Evolutionary conservation across 1,139 yeast species (phyloP), one percentile per base, ranked within the genome.

Genomic region (Magnusiomyces tetraspermus): DNA sequence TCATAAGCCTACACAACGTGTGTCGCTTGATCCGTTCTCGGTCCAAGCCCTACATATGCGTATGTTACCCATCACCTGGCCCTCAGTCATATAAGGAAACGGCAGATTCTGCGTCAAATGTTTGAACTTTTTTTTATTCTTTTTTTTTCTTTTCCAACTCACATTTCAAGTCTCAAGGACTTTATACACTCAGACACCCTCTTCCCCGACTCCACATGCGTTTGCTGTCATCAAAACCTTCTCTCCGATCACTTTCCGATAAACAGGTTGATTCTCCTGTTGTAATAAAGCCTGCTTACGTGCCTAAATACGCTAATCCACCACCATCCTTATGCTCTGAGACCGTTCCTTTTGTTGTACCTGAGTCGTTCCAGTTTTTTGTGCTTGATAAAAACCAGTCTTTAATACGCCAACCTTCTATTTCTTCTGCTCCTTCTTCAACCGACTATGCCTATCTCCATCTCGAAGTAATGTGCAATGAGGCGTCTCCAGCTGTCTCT

Each of bases 381-480:
- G 38, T 5, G 28, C 8, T n/a, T 4, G 19, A 45, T 19, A 33
- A 13, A 8, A 31, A 33, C 13, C 13, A 19, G 5, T 15, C 26
- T 30, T 6, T 15, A 5, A 10, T 17, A 8, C 11, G 13, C n/a
- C 28, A 28, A 11, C 2, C 26, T 6, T 30, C 48, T n/a, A 19
- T 43, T 4, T 31, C 55, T 4, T 55, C 58, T 46, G 57, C 60
- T 10, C 49, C 58, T 40, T 59, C 60, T 21, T 51, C 61, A 46
- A 70, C 72, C 1, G 75, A 72, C 53, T 72, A 70, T 67, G 71
- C 66, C 23, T 73, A 73, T 54, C 52, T 72, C 46, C 65, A 61
- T 49, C 56, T 71, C 31, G 63, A 68, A 56, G 50, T 69, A 6
- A 5, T 11, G 15, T 30, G 19, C 24, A 33, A 33, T 15, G 42